phyloP scores from a whole-genome alignment of 192 early-diverging fungal genomes.

The Umbelopsis sp. region DNA sequence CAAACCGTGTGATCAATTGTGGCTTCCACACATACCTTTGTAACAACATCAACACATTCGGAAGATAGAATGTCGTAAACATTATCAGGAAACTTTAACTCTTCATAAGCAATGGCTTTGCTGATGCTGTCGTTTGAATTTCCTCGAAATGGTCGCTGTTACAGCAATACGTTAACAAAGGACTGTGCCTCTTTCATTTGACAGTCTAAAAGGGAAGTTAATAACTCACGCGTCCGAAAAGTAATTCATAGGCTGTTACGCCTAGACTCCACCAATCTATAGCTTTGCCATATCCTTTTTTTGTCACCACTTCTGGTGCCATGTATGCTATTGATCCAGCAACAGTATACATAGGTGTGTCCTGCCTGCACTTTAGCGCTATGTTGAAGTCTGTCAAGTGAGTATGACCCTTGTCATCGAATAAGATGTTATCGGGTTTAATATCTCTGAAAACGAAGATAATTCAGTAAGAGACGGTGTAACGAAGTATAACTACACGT shows the following conservation, averaged over 20 bases:
- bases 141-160: constrained; percentile 79
- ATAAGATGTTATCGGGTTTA: constrained; percentile 91
- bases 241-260: constrained; percentile 73
- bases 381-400: constrained; percentile 98
- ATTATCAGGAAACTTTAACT: constrained; percentile 68
- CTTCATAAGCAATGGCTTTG: constrained; percentile 69
- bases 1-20: too few species aligned
- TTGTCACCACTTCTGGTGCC: constrained; percentile 77
- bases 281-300: constrained; percentile 54
- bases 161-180: background rate
- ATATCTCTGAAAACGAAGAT: constrained; percentile 64
- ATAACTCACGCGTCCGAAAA: constrained; percentile 71
- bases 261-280: constrained; percentile 84
- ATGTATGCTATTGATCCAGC: constrained; percentile 89
- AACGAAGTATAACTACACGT: background rate
- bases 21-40: constrained; percentile 41
- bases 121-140: constrained; percentile 81
- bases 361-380: constrained; percentile 65
- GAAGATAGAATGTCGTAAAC: constrained; percentile 42
- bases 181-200: background rate
- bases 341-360: constrained; percentile 63
- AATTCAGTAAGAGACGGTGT: background rate
- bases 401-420: constrained; percentile 82
- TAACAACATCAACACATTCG: constrained; percentile 56
- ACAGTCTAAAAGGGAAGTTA: background rate